Conservation (phyloP, 306 rosid genomes). For the Vigna angularis region DNA sequence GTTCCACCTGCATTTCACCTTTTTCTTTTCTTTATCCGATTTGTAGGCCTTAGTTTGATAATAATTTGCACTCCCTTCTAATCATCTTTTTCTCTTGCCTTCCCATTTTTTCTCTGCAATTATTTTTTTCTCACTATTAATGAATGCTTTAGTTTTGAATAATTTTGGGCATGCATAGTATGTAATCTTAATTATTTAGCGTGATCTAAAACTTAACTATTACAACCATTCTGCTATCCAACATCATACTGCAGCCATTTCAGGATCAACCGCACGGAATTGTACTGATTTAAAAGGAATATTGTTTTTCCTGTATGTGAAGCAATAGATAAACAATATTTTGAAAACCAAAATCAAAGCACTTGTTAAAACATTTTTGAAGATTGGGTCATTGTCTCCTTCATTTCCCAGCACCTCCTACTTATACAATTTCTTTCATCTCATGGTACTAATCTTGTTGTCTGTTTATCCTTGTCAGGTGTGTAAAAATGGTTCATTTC, state of each 20-base stretch:
- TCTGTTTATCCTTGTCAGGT: slow-evolving; percentile 61
- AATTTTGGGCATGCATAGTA: not conserved
- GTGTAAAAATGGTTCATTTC: slow-evolving; percentile 93
- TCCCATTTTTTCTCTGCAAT: not conserved
- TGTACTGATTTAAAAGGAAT: slow-evolving; percentile 14
- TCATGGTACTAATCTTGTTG: slow-evolving; percentile 37
- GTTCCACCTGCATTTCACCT: too few relatives aligned
- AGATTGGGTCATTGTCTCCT: not conserved
- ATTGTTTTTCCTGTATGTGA: not conserved
- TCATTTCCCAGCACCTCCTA: slow-evolving; percentile 10
- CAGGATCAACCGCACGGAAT: not conserved
- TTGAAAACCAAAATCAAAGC: slow-evolving; percentile 16
- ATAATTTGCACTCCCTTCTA: not conserved
- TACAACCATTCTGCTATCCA: not conserved
- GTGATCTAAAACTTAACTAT: not conserved
- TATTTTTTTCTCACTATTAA: not conserved
- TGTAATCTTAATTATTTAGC: not conserved
- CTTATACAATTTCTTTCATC: slow-evolving; percentile 35
- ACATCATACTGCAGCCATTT: not conserved
- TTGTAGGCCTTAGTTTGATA: too few relatives aligned
- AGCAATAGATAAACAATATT: slow-evolving; percentile 27
- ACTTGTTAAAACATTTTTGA: not conserved
- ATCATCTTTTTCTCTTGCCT: not conserved
- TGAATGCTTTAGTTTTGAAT: not conserved
- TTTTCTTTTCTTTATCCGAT: too few relatives aligned